Evolutionary conservation across 2,329 filamentous ascomycete genomes (phyloP).

Genomic region (Tolypocladium amazonense): DNA sequence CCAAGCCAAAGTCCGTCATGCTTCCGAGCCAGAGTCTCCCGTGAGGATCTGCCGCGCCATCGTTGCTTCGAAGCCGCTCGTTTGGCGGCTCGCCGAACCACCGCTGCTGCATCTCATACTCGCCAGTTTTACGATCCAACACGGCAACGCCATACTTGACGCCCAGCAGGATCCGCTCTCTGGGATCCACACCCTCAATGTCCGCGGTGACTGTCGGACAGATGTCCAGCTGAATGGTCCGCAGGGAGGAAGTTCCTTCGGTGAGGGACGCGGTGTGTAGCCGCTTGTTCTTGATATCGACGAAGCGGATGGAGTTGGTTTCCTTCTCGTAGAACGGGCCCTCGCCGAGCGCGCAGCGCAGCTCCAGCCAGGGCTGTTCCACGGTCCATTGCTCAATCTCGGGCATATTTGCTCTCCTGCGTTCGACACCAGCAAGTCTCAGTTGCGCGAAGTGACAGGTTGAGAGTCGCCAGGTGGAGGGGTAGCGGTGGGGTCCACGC

Average conservation of each 20-base stretch:
- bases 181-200: slow-evolving; percentile 54
- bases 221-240: slow-evolving; percentile 46
- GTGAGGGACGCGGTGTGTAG: slow-evolving; percentile 61
- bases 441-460: not conserved
- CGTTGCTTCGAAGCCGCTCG: slow-evolving; percentile 59
- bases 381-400: slow-evolving; percentile 36
- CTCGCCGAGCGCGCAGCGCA: slow-evolving; percentile 60
- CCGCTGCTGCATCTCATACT: slow-evolving; percentile 41
- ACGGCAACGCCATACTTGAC: slow-evolving; percentile 77
- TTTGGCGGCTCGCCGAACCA: slow-evolving; percentile 35
- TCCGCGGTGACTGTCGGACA: slow-evolving; percentile 63
- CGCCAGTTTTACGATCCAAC: slow-evolving; percentile 51
- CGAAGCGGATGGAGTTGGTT: slow-evolving; percentile 59
- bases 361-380: slow-evolving; percentile 42
- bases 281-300: slow-evolving; percentile 72
- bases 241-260: slow-evolving; percentile 50
- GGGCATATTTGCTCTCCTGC: not conserved
- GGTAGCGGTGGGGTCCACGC: not conserved
- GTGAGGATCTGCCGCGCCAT: slow-evolving; percentile 69
- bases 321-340: slow-evolving; percentile 62
- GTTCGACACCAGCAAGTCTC: not conserved
- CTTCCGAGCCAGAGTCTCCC: slow-evolving; percentile 78
- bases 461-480: not conserved
- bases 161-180: slow-evolving; percentile 61
- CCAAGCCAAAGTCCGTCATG: slow-evolving; percentile 64